phyloP scores from a whole-genome alignment of 257 asterid genomes.

The Paulownia fortunei region DNA sequence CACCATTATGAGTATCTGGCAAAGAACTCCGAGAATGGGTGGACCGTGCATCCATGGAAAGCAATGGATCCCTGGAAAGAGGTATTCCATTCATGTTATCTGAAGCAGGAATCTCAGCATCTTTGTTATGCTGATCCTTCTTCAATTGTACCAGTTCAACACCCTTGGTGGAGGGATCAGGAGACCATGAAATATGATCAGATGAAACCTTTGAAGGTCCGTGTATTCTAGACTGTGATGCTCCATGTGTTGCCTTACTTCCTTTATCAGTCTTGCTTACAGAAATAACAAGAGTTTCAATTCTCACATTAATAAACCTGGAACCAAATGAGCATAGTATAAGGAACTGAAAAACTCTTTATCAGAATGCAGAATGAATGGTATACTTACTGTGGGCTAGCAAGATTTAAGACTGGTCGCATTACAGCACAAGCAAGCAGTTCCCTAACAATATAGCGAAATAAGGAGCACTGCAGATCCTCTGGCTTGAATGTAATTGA shows the following conservation, averaged over 20 bases:
- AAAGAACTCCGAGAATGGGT: constrained; percentile 57
- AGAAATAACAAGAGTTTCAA: constrained; percentile 59
- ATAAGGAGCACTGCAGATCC: constrained; percentile 66
- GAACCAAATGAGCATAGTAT: constrained; percentile 34
- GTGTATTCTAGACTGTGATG: constrained; percentile 37
- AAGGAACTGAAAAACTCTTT: constrained; percentile 23
- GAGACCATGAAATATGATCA: constrained; percentile 46
- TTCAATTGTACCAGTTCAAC: constrained; percentile 70
- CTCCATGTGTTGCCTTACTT: constrained; percentile 35
- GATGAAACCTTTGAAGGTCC: constrained; percentile 42
- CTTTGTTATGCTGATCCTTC: constrained; percentile 44
- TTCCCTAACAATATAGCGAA: constrained; percentile 60
- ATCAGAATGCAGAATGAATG: constrained; percentile 18
- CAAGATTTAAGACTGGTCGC: constrained; percentile 68
- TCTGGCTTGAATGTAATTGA: constrained; percentile 56
- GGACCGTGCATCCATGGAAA: constrained; percentile 54
- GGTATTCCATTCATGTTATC: constrained; percentile 30
- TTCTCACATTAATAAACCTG: constrained; percentile 76
- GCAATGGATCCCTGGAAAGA: constrained; percentile 63
- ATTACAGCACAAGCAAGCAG: constrained; percentile 70
- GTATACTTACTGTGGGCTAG: constrained; percentile 58
- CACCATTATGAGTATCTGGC: constrained; percentile 44
- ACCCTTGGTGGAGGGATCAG: constrained; percentile 63
- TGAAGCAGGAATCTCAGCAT: constrained; percentile 35
- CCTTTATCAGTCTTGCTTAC: constrained; percentile 53